These are phyloP conservation scores for Diaporthe amygdali DNA, from an alignment of 2,329 filamentous ascomycete species.

Conservation along the genomic window DNA sequence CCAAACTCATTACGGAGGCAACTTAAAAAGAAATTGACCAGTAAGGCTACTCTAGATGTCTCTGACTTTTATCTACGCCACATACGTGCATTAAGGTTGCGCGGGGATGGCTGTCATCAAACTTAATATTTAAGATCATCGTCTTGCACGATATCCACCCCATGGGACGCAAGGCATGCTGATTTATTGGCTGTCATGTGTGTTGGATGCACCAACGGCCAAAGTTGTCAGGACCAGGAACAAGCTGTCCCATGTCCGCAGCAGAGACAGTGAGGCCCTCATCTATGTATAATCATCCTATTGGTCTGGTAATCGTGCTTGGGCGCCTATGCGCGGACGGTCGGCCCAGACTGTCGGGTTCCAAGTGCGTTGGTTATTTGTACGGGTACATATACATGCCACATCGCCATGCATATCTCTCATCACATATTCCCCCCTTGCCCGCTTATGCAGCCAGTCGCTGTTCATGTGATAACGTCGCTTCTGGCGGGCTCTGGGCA, in stretches of 20 bases:
- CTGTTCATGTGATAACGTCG: neutral
- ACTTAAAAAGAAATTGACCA: neutral
- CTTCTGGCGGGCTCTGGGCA: neutral
- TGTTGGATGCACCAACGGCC: conserved; percentile 13
- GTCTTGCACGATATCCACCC: neutral
- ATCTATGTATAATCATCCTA: neutral
- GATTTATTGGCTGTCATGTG: conserved; percentile 12
- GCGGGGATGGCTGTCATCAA: neutral
- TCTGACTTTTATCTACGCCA: neutral
- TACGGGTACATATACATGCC: neutral
- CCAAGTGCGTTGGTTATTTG: neutral
- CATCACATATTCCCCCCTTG: neutral
- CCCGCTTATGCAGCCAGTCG: conserved; percentile 13
- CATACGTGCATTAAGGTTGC: neutral
- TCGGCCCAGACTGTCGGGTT: conserved; percentile 11
- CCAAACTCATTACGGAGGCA: neutral
- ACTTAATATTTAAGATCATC: neutral
- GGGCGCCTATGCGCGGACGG: conserved; percentile 10
- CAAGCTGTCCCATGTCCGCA: neutral
- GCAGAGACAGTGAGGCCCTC: neutral
- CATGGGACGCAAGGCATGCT: neutral
- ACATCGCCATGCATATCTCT: neutral
- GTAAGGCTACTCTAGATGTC: neutral
- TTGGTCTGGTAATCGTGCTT: neutral
- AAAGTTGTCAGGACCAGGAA: neutral